These are phyloP conservation scores for Fabrea salina DNA, from an alignment of 169 alveolate species.

Conservation along the genomic window DNA sequence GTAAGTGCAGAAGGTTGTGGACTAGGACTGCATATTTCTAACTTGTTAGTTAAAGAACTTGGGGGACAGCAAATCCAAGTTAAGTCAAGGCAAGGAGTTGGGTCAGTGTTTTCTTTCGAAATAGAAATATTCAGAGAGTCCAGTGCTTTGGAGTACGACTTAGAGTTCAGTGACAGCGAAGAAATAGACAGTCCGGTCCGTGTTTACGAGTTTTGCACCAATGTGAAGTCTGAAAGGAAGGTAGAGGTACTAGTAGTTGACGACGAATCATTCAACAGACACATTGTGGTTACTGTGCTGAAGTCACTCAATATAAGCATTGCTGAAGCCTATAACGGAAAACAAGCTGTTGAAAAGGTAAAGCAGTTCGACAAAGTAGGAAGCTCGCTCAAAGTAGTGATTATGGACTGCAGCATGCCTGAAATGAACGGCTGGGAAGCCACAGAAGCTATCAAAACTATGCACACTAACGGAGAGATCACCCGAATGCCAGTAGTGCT, in stretches of 20 bases:
- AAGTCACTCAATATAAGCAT: no score
- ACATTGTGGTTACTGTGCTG: neutral
- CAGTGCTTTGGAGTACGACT: no score
- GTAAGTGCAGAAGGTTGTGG: neutral
- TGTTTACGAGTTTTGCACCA: no score
- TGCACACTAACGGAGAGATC: neutral
- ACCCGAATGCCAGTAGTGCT: neutral
- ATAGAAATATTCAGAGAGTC: neutral
- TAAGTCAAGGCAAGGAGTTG: neutral
- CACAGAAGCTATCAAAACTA: constrained; percentile 13
- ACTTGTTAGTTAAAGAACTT: neutral
- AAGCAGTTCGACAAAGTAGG: neutral
- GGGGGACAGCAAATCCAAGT: neutral
- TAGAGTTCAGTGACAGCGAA: no score
- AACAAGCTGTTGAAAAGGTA: constrained; percentile 2
- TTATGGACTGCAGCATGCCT: constrained; percentile 32
- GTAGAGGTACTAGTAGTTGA: constrained; percentile 22
- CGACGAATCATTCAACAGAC: neutral
- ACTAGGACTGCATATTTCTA: constrained; percentile 18
- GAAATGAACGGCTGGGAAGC: constrained; percentile 30
- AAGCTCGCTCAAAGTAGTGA: neutral
- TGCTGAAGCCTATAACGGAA: neutral
- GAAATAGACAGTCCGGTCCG: no score
- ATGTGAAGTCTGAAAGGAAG: no score
- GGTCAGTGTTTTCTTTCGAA: neutral